A percentile compares a stretch with the other conserved stretches of the same genome.
Evolutionary conservation across 1,284 basidiomycete species (phyloP).

Genomic region (Veloboletus limbatus): DNA sequence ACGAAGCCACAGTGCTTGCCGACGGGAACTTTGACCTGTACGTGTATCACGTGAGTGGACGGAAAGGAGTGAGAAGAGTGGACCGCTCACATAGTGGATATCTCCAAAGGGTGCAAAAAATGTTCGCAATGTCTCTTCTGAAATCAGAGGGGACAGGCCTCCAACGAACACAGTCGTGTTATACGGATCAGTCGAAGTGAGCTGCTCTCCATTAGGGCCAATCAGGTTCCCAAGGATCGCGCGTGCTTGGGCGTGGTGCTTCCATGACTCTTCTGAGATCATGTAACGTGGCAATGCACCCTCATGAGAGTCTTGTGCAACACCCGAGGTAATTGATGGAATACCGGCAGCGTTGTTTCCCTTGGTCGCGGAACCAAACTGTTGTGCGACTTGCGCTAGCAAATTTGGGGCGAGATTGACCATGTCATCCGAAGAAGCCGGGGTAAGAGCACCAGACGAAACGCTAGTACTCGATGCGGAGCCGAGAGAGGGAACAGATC

Average conservation of each 20-base stretch:
- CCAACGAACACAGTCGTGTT: constrained; percentile 94
- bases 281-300: constrained; percentile 47
- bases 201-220: constrained; percentile 78
- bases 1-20: constrained; percentile 97
- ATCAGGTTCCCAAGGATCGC: constrained; percentile 77
- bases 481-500: constrained; percentile 55
- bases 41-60: constrained; percentile 12
- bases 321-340: constrained; percentile 41
- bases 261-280: constrained; percentile 74
- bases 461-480: constrained; percentile 51
- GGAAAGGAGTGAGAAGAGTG: constrained; percentile 2
- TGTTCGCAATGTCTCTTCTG: constrained; percentile 82
- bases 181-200: constrained; percentile 83
- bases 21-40: constrained; percentile 89
- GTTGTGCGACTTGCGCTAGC: constrained; percentile 46
- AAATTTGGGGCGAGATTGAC: constrained; percentile 41
- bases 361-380: constrained; percentile 42
- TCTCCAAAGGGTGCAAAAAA: constrained; percentile 90
- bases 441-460: constrained; percentile 41
- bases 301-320: constrained; percentile 41
- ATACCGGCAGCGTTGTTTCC: constrained; percentile 30
- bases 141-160: constrained; percentile 80
- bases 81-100: constrained; percentile 74
- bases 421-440: constrained; percentile 51
- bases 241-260: constrained; percentile 75